Evolutionary conservation across 2,329 filamentous ascomycete genomes (phyloP).

Genomic region (Blastomyces parvus): DNA sequence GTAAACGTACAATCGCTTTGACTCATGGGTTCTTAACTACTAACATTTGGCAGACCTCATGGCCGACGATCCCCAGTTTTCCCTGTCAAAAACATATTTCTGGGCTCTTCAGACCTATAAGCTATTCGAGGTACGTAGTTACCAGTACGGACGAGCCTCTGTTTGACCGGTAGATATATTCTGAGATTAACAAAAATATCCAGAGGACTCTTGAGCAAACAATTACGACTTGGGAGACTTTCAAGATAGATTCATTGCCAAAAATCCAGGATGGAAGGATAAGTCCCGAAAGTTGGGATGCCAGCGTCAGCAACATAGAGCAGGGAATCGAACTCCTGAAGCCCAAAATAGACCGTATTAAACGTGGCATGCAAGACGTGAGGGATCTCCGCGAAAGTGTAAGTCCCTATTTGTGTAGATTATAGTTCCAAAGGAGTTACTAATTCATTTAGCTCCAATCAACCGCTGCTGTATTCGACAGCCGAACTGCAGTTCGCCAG

Average conservation of each 20-base stretch:
- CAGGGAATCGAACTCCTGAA: conserved; percentile 9
- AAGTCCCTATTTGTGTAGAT: not conserved
- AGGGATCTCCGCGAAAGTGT: conserved; percentile 10
- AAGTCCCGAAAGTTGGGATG: conserved; percentile 8
- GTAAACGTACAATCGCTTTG: not conserved
- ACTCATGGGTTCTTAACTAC: not conserved
- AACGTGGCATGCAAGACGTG: conserved; percentile 9
- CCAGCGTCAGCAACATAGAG: conserved; percentile 6
- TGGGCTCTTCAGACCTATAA: conserved; percentile 13
- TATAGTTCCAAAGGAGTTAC: not conserved
- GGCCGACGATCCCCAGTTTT: conserved; percentile 12
- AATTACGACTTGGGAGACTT: conserved; percentile 11
- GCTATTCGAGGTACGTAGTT: conserved; percentile 9
- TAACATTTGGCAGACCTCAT: conserved; percentile 8
- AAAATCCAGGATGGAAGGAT: conserved; percentile 10
- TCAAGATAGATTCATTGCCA: conserved; percentile 10
- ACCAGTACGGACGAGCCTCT: not conserved
- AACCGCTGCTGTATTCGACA: conserved; percentile 17
- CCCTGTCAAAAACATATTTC: conserved; percentile 12
- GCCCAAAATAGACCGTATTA: conserved; percentile 9
- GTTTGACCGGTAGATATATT: not conserved
- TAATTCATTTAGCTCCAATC: conserved; percentile 9
- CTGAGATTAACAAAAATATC: not conserved
- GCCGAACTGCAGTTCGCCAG: conserved; percentile 17
- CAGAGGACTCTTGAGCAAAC: conserved; percentile 8